Base-by-base conservation (phyloP, 495 filamentous ascomycete genomes). In the Chaetomidium leptoderma region DNA sequence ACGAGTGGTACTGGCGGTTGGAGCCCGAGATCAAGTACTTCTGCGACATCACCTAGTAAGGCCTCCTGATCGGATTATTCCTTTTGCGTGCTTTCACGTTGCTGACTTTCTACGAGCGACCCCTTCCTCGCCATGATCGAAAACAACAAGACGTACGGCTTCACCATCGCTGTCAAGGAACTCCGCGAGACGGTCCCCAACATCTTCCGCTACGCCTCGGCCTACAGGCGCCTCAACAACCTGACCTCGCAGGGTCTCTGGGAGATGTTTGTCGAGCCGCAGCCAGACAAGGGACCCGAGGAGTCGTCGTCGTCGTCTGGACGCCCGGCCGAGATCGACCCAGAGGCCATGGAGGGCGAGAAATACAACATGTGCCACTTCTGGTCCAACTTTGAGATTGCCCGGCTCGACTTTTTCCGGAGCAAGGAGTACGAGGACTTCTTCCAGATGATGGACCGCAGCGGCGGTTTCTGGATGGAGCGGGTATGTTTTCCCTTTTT, bases 11-110 rank as follows among this genome's bases (percentile, higher is more conserved):
- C 77, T 99, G 93, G 93, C 90, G 93, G 45, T 74, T 99, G 73
- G 93, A 99, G 83, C 93, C 93, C 68, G 93, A 99, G 73, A 97
- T 99, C 86, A 97, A 92, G 78, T 99, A 97, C 79, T 99, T 97
- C 79, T 99, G 93, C 71, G 93, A 99, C 65, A 96, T 99, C 61
- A 99, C 93, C 58, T 99, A 99, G 92, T 97, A 87, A 66, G 87
- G 67, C 10, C 45, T 59, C n/a, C 37, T 76, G n/a, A n/a, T n/a
- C n/a, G n/a, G n/a, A n/a, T 19, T 53, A 8, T 9, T 54, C 9
- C 7, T 13, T 2, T 19, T 13, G 43, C 24, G 13, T 27, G 5
- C 19, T 9, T 49, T 17, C 14, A n/a, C 11, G 8, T 4, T 58
- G 53, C 65, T 70, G 61, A 59, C 44, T 19, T 5, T 13, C 61